Percentiles rank a stretch among this genome's conserved stretches.
These are phyloP conservation scores for Saccharomyces hybrid DNA, from an alignment of 1,139 yeast genomes.

Conservation along the genomic window DNA sequence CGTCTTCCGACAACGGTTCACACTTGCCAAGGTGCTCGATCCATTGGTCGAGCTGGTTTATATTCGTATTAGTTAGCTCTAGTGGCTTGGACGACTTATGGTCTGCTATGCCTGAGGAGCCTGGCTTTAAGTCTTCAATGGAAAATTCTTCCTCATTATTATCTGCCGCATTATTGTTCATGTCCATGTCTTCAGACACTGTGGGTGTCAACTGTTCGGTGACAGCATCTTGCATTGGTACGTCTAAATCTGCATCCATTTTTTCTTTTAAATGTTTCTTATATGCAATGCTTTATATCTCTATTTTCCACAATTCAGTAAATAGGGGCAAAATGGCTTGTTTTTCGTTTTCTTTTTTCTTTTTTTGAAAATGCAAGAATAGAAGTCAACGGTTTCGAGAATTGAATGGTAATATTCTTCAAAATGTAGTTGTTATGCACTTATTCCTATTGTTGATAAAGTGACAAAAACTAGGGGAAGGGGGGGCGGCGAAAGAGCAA, in stretches of 20 bases:
- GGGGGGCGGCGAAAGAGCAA: not conserved
- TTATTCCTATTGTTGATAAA: not conserved
- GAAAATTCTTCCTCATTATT: constrained; percentile 9
- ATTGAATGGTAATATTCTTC: not conserved
- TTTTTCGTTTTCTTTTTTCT: not conserved
- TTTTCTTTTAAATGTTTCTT: not conserved
- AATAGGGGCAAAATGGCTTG: not conserved
- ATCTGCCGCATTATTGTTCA: constrained; percentile 7
- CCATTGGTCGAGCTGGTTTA: too few species aligned
- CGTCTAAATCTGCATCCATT: constrained; percentile 65
- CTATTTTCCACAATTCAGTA: not conserved
- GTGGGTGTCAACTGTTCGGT: constrained; percentile 39
- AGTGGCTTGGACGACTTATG: too few species aligned
- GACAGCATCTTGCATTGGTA: constrained; percentile 63
- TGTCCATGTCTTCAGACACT: constrained; percentile 25
- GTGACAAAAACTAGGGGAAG: not conserved
- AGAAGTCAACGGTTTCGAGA: not conserved
- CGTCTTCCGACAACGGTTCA: too few species aligned
- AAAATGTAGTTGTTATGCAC: not conserved
- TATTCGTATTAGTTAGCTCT: too few species aligned
- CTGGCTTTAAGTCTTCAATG: constrained; percentile 8
- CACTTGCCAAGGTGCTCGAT: too few species aligned
- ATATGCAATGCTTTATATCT: not conserved
- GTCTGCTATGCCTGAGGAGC: too few species aligned
- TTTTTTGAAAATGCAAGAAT: not conserved